phyloP scores from a whole-genome alignment of 345 rosid species.

The Kernera saxatilis region DNA sequence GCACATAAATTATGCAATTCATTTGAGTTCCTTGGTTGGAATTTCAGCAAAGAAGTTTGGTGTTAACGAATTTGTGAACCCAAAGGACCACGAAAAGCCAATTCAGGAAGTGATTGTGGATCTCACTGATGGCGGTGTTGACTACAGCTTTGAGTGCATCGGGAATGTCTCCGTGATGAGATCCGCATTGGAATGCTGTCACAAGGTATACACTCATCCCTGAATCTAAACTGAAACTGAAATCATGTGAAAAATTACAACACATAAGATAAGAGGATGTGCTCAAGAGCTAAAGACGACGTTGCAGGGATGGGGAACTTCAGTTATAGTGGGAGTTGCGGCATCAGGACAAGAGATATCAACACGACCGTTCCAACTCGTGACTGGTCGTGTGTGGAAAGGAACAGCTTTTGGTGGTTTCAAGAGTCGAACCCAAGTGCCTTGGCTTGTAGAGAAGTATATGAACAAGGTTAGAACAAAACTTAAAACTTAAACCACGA shows the following conservation, averaged over 20 bases:
- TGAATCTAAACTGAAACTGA: not conserved
- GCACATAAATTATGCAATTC: constrained; percentile 50
- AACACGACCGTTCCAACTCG: constrained; percentile 96
- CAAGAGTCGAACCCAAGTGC: constrained; percentile 99
- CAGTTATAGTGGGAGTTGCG: constrained; percentile 95
- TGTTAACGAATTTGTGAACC: constrained; percentile 95
- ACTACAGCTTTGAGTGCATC: constrained; percentile 97
- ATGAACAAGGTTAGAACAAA: constrained; percentile 65
- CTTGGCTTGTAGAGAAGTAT: constrained; percentile 97
- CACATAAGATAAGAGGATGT: not conserved
- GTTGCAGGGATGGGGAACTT: constrained; percentile 95
- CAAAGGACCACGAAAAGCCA: constrained; percentile 63
- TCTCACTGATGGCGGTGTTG: constrained; percentile 88
- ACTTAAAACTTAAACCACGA: not conserved
- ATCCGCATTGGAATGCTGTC: constrained; percentile 98
- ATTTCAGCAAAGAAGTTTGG: constrained; percentile 57
- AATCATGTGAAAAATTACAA: not conserved
- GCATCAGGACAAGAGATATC: constrained; percentile 98
- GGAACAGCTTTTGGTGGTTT: constrained; percentile 99
- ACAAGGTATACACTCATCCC: constrained; percentile 56
- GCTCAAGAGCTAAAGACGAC: not conserved
- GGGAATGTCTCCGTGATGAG: constrained; percentile 97
- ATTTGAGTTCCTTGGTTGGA: constrained; percentile 28
- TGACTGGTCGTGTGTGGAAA: constrained; percentile 99
- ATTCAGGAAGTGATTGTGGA: constrained; percentile 97